These are phyloP conservation scores for Prunus persica DNA, from an alignment of 306 rosid species.

Conservation along the genomic window DNA sequence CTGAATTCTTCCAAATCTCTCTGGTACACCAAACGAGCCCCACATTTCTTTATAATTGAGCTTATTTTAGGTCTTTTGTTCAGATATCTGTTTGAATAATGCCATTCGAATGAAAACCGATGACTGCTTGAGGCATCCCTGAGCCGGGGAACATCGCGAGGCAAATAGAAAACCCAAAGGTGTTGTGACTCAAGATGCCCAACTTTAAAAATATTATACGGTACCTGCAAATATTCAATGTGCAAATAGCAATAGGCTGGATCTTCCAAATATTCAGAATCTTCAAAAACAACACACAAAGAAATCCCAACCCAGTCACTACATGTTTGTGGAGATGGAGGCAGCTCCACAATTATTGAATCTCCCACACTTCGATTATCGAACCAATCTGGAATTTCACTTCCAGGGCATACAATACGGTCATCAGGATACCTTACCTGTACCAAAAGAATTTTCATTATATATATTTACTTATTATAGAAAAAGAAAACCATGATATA, in stretches of 20 bases:
- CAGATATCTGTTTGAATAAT: too few relatives aligned
- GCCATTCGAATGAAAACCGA: not conserved
- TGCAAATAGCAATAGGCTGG: too few relatives aligned
- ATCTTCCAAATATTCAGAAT: not conserved
- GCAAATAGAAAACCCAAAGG: too few relatives aligned
- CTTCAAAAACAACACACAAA: not conserved
- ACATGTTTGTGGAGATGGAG: too few relatives aligned
- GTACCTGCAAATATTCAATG: too few relatives aligned
- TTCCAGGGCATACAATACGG: not conserved
- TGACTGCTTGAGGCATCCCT: too few relatives aligned
- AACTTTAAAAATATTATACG: too few relatives aligned
- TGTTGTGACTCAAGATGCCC: too few relatives aligned
- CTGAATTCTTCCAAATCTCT: not conserved
- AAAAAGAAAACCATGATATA: too few relatives aligned
- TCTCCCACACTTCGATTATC: not conserved
- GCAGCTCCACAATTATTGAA: not conserved
- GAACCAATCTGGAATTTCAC: slow-evolving; percentile 20
- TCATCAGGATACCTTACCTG: not conserved
- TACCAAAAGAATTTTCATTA: not conserved
- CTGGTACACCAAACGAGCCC: not conserved
- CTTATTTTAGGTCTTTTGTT: not conserved
- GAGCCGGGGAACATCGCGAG: too few relatives aligned
- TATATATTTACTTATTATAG: too few relatives aligned
- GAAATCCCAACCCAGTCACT: not conserved
- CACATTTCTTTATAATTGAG: not conserved